phyloP scores from a whole-genome alignment of 805 yeast genomes.

The Starmerella ratchasimensis region DNA sequence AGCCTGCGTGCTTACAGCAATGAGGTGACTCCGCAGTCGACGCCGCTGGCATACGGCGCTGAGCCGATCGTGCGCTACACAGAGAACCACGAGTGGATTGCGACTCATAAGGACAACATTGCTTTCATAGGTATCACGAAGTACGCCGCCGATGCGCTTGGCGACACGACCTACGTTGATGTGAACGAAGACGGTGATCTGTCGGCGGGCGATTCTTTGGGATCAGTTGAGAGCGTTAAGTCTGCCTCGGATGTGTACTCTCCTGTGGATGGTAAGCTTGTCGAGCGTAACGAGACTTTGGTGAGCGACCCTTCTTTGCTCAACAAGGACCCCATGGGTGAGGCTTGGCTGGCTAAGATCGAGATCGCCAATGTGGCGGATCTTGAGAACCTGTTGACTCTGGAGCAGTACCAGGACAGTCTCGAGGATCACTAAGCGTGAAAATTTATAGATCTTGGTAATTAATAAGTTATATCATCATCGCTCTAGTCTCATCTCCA shows the following conservation, averaged over 20 bases:
- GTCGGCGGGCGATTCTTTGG: constrained; percentile 67
- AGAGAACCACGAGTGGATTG: constrained; percentile 89
- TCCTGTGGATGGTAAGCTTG: constrained; percentile 66
- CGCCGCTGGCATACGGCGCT: constrained; percentile 22
- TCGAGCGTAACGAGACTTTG: constrained; percentile 55
- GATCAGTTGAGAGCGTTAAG: constrained; percentile 90
- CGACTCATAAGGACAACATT: constrained; percentile 66
- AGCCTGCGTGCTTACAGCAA: constrained; percentile 21
- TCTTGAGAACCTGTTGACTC: constrained; percentile 23
- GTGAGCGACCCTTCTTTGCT: constrained; percentile 62
- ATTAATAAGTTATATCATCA: background rate
- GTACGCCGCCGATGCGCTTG: constrained; percentile 91
- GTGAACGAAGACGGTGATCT: constrained; percentile 56
- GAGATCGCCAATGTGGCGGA: constrained; percentile 36
- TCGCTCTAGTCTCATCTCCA: constrained; percentile 10
- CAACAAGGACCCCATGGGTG: constrained; percentile 83
- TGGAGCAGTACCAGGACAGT: constrained; percentile 22
- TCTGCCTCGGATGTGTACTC: constrained; percentile 85
- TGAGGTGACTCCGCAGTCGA: constrained; percentile 21
- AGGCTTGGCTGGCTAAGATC: constrained; percentile 82
- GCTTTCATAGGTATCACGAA: constrained; percentile 81
- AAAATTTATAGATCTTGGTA: too few relatives aligned
- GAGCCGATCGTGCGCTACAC: constrained; percentile 40
- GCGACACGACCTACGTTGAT: constrained; percentile 91
- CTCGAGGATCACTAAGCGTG: constrained; percentile 12